phyloP scores from a whole-genome alignment of 2,329 filamentous ascomycete species.

The Trichoderma simmonsii region DNA sequence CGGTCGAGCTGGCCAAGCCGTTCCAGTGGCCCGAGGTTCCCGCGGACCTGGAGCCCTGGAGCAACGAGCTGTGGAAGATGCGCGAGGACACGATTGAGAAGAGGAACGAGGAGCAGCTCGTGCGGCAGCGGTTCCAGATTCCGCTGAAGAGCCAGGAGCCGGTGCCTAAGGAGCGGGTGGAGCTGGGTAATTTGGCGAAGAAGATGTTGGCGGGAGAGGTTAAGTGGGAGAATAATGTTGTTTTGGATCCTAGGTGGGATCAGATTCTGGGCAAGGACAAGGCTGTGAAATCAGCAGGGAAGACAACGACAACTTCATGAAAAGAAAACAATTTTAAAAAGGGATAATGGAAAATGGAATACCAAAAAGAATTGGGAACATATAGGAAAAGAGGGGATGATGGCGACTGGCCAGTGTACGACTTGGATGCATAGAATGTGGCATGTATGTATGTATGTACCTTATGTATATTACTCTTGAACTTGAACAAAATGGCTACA shows the following conservation, averaged over 20 bases:
- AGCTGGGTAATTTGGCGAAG: conserved; percentile 62
- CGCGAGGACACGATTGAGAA: conserved; percentile 47
- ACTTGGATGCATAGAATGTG: conserved; percentile 30
- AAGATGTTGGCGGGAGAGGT: conserved; percentile 58
- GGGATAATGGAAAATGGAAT: neutral
- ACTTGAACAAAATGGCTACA: conserved; percentile 22
- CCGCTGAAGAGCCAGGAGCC: conserved; percentile 42
- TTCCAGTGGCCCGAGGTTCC: conserved; percentile 83
- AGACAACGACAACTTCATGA: conserved; percentile 19
- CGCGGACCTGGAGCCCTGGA: conserved; percentile 60
- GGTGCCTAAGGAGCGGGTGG: conserved; percentile 40
- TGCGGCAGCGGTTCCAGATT: conserved; percentile 34
- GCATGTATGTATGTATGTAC: conserved; percentile 26
- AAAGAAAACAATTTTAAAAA: no score
- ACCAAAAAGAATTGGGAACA: neutral
- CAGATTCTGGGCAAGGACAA: conserved; percentile 27
- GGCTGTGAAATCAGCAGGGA: conserved; percentile 26
- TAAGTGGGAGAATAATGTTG: conserved; percentile 54
- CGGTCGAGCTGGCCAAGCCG: conserved; percentile 78
- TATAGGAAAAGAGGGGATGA: neutral
- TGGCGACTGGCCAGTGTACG: conserved; percentile 24
- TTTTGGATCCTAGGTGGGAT: conserved; percentile 48
- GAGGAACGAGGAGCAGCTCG: conserved; percentile 35
- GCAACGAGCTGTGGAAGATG: conserved; percentile 56
- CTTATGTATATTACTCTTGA: conserved; percentile 17